Base-by-base conservation (phyloP, 805 yeast genomes). In the Candida piceae region DNA sequence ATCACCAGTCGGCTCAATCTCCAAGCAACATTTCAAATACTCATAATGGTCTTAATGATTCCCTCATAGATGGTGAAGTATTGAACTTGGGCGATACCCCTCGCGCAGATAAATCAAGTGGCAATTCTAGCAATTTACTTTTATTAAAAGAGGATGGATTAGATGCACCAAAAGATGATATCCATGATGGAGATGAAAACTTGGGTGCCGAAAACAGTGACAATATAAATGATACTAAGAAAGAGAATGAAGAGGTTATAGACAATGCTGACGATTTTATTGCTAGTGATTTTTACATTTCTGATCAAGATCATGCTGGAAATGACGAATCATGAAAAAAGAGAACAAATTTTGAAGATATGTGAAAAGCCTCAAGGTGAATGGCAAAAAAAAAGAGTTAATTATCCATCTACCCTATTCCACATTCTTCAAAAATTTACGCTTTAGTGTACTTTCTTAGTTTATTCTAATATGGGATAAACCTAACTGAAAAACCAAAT, bases 1-100 rank as follows among this genome's bases (percentile, higher is more conserved):
- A 39, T 11, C 42, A 42, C 26, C 36, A 40, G 16, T 42, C 36
- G 5, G 15, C 38, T 17, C 39, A 33, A 3, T 26, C 43, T 11
- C 43, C 39, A 9, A 15, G 27, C 4, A 17, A 29, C 16, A 35
- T 27, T 21, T 17, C 25, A 7, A 21, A 7, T 10, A 21, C 23
- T 21, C 9, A 21, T 21, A 21, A 21, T 10, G 9, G 10, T 21
- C 23, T 7, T 21, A 21, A 21, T 21, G 23, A 21, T 21, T 21
- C 10, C 9, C 9, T 21, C 10, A 10, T 7, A 7, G 10, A 21
- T 10, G 23, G 10, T 21, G 23, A 10, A 21, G n/a, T n/a, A n/a
- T n/a, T n/a, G n/a, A n/a, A n/a, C n/a, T n/a, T n/a, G n/a, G 10
- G 23, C 10, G 10, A 21, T 21, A 7, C 23, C 10, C 9, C 10